Conservation (phyloP, 768 basidiomycete genomes). For the Udeniomyces megalosporus region DNA sequence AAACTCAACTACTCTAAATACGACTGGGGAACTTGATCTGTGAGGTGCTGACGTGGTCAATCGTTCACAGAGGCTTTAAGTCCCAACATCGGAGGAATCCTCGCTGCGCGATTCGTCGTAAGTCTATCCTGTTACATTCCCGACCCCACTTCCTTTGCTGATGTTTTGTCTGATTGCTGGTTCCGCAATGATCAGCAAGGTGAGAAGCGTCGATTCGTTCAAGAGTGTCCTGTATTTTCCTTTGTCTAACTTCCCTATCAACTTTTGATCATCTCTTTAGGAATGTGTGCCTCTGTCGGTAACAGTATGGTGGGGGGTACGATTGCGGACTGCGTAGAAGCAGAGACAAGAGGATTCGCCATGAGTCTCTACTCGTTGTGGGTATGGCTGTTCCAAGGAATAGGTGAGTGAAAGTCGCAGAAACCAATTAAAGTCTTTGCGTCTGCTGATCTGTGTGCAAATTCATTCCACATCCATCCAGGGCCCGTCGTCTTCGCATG, state of each 20-base stretch:
- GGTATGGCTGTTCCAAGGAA: conserved; percentile 22
- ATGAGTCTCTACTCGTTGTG: conserved; percentile 25
- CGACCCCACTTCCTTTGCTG: not conserved
- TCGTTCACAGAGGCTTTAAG: conserved; percentile 19
- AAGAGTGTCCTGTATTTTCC: too few relatives aligned
- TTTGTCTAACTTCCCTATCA: too few relatives aligned
- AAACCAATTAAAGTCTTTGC: too few relatives aligned
- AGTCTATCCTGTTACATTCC: not conserved
- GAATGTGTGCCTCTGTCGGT: conserved; percentile 22
- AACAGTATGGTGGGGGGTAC: conserved; percentile 29
- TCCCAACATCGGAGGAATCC: conserved; percentile 18
- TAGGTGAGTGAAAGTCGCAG: not conserved
- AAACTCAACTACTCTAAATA: too few relatives aligned
- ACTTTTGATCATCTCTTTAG: too few relatives aligned
- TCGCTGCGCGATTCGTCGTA: conserved; percentile 22
- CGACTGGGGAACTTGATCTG: too few relatives aligned
- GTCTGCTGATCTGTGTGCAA: too few relatives aligned
- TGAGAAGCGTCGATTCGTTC: too few relatives aligned
- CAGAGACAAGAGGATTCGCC: conserved; percentile 20
- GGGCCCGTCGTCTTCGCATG: conserved; percentile 19
- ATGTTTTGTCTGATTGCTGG: not conserved
- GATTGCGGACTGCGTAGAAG: conserved; percentile 17
- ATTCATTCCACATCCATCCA: too few relatives aligned
- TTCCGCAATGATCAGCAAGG: conserved; percentile 20
- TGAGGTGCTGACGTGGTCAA: too few relatives aligned